phyloP scores from a whole-genome alignment of 257 asterid species.

The Gentiana straminea region DNA sequence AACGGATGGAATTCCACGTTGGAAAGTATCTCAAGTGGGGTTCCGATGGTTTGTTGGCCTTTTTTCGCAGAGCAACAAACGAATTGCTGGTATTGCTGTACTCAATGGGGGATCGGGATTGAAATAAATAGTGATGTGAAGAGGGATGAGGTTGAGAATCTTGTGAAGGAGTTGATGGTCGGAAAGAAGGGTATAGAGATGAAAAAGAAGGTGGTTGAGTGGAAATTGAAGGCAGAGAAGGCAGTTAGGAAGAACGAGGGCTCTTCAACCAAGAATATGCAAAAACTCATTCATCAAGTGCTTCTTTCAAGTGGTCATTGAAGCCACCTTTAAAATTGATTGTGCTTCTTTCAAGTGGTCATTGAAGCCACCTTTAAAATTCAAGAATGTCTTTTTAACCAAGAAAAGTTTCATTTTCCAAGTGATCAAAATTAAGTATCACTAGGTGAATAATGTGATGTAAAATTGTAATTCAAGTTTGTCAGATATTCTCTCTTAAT shows the following conservation, averaged over 20 bases:
- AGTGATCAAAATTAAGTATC: too few species aligned
- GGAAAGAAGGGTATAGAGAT: conserved; percentile 11
- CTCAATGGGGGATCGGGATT: conserved; percentile 11
- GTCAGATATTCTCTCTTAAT: too few species aligned
- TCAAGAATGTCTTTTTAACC: neutral
- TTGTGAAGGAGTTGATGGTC: conserved; percentile 14
- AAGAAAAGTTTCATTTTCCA: neutral
- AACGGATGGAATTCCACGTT: conserved; percentile 14
- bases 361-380: too few species aligned
- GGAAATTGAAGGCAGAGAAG: conserved; percentile 13
- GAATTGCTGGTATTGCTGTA: conserved; percentile 4
- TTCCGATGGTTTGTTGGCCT: conserved; percentile 22
- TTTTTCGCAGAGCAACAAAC: conserved; percentile 15
- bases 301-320: neutral
- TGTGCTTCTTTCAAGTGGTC: neutral
- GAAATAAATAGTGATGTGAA: conserved; percentile 12
- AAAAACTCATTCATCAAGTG: conserved; percentile 4
- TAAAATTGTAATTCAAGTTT: too few species aligned
- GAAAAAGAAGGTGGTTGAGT: conserved; percentile 10
- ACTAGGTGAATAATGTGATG: too few species aligned
- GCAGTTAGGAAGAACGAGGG: conserved; percentile 3
- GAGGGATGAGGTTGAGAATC: conserved; percentile 5
- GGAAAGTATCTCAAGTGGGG: conserved; percentile 12
- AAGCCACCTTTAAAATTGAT: too few species aligned
- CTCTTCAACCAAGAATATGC: conserved; percentile 1